Conservation (phyloP, 345 rosid genomes). For the Corymbia maculata region DNA sequence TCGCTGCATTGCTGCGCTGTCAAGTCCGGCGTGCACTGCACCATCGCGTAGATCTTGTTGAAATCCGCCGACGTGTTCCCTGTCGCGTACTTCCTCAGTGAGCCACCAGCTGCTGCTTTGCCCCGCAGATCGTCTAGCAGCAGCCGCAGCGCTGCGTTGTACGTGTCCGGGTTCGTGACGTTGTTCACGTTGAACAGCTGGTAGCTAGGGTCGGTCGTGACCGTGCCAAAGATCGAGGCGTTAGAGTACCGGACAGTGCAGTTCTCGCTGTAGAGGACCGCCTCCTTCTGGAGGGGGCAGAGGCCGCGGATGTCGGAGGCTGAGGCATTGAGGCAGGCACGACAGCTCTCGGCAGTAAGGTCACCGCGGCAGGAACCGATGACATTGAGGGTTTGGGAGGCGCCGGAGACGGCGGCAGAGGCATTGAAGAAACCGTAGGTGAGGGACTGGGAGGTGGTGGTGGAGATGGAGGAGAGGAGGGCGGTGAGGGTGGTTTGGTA, state of each 20-base stretch:
- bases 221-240: neutral
- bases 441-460: neutral
- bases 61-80: conserved; percentile 7
- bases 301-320: neutral
- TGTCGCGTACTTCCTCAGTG: conserved; percentile 28
- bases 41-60: conserved; percentile 13
- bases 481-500: neutral
- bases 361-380: neutral
- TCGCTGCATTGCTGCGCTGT: neutral
- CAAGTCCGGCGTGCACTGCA: conserved; percentile 42
- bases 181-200: accelerated
- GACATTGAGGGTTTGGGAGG: neutral
- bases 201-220: accelerated
- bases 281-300: neutral
- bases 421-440: neutral
- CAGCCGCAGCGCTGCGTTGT: accelerated
- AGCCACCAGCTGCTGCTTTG: neutral
- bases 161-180: neutral
- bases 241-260: neutral
- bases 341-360: neutral
- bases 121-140: neutral
- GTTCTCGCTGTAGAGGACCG: neutral
- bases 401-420: accelerated
- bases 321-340: accelerated
- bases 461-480: neutral